Percentiles rank a stretch among this genome's conserved stretches.
Conservation (phyloP, 306 rosid species). For the Cucumis cinereus region DNA sequence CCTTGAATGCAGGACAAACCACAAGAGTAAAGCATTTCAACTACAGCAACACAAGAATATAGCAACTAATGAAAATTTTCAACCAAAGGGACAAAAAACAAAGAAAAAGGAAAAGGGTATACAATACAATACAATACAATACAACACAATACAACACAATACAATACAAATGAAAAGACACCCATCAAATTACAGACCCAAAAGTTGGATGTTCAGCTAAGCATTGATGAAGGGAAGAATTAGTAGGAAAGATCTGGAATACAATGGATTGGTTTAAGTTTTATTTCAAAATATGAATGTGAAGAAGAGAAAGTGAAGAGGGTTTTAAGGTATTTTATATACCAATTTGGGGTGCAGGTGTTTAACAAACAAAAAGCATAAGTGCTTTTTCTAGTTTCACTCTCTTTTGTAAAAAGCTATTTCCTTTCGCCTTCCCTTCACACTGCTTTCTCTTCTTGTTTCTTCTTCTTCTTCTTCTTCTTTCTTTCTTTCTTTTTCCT, state of each 20-base stretch:
- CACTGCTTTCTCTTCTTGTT: constrained; percentile 3
- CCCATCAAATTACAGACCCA: constrained; percentile 3
- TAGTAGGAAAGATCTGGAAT: constrained; percentile 1
- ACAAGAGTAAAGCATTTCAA: constrained; percentile 40
- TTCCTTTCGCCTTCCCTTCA: background rate
- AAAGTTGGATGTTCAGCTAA: background rate
- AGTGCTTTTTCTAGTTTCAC: constrained; percentile 31
- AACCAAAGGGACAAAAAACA: background rate
- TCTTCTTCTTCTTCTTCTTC: background rate
- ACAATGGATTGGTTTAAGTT: background rate
- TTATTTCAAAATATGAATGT: constrained; percentile 14
- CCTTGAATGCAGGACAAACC: constrained; percentile 13
- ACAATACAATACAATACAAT: background rate
- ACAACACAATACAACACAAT: background rate
- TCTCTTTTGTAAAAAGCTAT: constrained; percentile 14
- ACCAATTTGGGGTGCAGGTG: constrained; percentile 31
- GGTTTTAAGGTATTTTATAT: constrained; percentile 23
- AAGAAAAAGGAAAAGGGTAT: background rate
- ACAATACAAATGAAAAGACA: background rate
- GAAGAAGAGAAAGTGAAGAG: constrained; percentile 32
- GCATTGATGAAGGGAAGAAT: background rate
- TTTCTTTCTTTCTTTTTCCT: constrained; percentile 12
- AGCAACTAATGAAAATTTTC: background rate
- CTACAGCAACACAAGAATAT: constrained; percentile 34
- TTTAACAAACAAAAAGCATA: constrained; percentile 36